These are phyloP conservation scores for Nicotiana attenuata DNA, from an alignment of 257 asterid genomes.

Conservation along the genomic window DNA sequence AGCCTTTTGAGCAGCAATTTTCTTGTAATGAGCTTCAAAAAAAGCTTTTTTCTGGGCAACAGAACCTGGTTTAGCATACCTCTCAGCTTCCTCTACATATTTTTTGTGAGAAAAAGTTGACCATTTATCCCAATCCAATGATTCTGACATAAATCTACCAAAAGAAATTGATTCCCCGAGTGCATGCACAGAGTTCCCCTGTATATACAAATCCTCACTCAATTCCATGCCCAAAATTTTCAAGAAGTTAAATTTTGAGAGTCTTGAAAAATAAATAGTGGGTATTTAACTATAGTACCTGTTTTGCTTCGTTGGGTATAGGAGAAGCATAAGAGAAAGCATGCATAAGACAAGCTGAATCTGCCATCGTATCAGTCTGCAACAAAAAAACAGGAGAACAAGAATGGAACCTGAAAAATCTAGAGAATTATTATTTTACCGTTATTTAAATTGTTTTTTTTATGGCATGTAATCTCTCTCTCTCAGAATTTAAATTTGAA, in stretches of 20 bases:
- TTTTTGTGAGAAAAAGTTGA: conserved; percentile 82
- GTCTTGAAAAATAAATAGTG: neutral
- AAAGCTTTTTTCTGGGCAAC: conserved; percentile 97
- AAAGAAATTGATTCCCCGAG: conserved; percentile 86
- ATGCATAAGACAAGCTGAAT: conserved; percentile 71
- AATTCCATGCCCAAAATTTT: neutral
- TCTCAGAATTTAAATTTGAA: conserved; percentile 45
- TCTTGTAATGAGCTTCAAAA: conserved; percentile 97
- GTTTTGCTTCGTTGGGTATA: conserved; percentile 55
- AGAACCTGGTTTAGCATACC: conserved; percentile 76
- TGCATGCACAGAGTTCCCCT: conserved; percentile 65
- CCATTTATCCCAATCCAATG: conserved; percentile 88
- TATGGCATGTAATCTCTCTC: neutral
- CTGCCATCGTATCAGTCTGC: conserved; percentile 51
- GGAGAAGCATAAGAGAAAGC: conserved; percentile 73
- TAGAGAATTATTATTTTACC: neutral
- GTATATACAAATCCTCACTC: conserved; percentile 16
- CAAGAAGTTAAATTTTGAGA: neutral
- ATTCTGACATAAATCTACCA: conserved; percentile 69
- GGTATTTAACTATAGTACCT: conserved; percentile 27
- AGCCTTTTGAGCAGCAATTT: conserved; percentile 77
- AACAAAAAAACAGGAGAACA: neutral
- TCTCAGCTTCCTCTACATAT: conserved; percentile 90
- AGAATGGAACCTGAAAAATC: conserved; percentile 19
- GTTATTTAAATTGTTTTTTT: conserved; percentile 5